These are phyloP conservation scores for Diutina mesorugosa DNA, from an alignment of 1,139 yeast genomes.

Conservation along the genomic window DNA sequence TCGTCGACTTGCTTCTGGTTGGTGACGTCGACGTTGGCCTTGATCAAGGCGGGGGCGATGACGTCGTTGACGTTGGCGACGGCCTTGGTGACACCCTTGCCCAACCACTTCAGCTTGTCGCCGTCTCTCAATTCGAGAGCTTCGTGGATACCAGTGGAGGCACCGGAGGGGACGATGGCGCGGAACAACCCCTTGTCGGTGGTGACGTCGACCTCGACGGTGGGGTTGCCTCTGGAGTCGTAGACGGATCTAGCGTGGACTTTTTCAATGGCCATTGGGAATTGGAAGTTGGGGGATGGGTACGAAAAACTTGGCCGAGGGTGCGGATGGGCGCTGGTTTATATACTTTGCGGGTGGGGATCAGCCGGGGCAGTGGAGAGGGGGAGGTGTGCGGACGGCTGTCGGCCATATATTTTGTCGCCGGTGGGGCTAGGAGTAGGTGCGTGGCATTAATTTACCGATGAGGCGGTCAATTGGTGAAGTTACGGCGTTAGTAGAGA, in stretches of 20 bases:
- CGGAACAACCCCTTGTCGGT: conserved; percentile 83
- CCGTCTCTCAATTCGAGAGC: conserved; percentile 93
- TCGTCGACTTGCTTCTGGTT: conserved; percentile 74
- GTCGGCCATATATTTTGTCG: neutral
- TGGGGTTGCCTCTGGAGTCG: conserved; percentile 98
- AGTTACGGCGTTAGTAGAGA: neutral
- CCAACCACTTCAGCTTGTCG: conserved; percentile 87
- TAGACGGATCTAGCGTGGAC: conserved; percentile 84
- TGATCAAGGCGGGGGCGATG: conserved; percentile 80
- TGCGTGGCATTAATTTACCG: neutral
- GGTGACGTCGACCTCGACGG: conserved; percentile 87
- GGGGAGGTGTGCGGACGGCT: neutral
- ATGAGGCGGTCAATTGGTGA: too few species aligned
- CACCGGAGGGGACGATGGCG: conserved; percentile 94
- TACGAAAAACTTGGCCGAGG: neutral
- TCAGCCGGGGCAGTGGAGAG: neutral
- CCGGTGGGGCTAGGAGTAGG: neutral
- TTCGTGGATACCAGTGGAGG: conserved; percentile 91
- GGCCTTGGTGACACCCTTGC: conserved; percentile 91
- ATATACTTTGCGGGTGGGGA: neutral
- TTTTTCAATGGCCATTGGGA: conserved; percentile 34
- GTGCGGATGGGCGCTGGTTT: neutral
- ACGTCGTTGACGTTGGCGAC: conserved; percentile 80
- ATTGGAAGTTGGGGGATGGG: neutral
- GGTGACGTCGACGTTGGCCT: conserved; percentile 60